Percentiles rank a stretch among this genome's conserved stretches.
Conservation (phyloP, 2,329 filamentous ascomycete species). For the Hypoxylon sp. region DNA sequence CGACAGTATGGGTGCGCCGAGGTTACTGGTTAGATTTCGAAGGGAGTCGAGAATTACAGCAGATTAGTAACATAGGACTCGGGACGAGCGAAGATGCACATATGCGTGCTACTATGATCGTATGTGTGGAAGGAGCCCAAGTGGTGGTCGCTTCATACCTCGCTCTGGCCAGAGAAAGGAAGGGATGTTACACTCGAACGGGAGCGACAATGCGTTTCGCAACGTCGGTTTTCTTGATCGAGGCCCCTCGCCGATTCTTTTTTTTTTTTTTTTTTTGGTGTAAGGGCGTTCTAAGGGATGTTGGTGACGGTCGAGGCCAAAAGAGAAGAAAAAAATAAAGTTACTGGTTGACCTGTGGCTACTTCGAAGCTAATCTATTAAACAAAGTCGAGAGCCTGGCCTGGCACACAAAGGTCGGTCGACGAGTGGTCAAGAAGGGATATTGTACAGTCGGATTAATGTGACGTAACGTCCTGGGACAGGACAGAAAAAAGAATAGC, state of each 20-base stretch:
- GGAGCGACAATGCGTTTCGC: constrained; percentile 42
- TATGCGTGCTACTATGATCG: constrained; percentile 35
- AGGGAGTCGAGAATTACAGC: constrained; percentile 38
- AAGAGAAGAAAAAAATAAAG: constrained; percentile 9
- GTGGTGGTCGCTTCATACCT: constrained; percentile 30
- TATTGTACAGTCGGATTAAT: constrained; percentile 33
- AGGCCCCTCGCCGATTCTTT: constrained; percentile 23
- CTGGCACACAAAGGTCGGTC: constrained; percentile 27
- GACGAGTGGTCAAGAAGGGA: constrained; percentile 29
- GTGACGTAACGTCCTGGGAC: constrained; percentile 23
- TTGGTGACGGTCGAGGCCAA: constrained; percentile 21
- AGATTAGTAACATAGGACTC: constrained; percentile 48
- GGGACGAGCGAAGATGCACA: constrained; percentile 35
- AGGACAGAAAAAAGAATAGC: constrained; percentile 11
- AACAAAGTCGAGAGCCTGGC: constrained; percentile 24
- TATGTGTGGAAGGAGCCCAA: constrained; percentile 22
- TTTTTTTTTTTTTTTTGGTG: constrained; percentile 26
- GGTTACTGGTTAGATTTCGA: constrained; percentile 40
- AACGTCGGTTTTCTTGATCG: constrained; percentile 29
- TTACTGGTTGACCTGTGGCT: constrained; percentile 25
- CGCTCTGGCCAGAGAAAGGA: constrained; percentile 26
- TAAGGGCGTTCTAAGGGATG: constrained; percentile 22
- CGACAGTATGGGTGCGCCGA: constrained; percentile 31
- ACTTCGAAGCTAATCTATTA: constrained; percentile 21
- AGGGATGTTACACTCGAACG: constrained; percentile 42